Evolutionary conservation across 2,329 filamentous ascomycete species (phyloP).

Genomic region (Amphichorda felina): DNA sequence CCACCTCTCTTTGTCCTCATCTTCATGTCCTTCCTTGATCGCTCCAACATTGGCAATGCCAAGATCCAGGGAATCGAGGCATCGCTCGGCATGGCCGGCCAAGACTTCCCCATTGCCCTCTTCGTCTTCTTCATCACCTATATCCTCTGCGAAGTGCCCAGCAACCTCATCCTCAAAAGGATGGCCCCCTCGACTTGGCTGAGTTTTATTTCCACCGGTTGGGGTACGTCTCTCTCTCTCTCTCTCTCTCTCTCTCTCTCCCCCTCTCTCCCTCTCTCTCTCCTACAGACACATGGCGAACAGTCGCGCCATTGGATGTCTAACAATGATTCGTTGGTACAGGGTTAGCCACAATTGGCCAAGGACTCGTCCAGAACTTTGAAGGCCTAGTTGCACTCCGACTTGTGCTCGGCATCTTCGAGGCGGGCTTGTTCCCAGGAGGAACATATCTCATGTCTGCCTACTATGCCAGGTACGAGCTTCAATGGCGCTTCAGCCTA

Average conservation of each 20-base stretch:
- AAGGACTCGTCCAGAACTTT: conserved; percentile 30
- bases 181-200: conserved; percentile 41
- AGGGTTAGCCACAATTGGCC: not conserved
- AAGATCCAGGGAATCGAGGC: conserved; percentile 24
- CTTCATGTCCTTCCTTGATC: conserved; percentile 32
- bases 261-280: too few species aligned
- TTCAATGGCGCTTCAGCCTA: conserved; percentile 1
- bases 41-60: conserved; percentile 35
- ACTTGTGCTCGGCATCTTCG: conserved; percentile 27
- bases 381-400: conserved; percentile 30
- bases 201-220: conserved; percentile 39
- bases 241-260: too few species aligned
- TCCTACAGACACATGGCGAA: too few species aligned
- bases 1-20: conserved; percentile 4
- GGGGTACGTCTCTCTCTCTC: conserved; percentile 27
- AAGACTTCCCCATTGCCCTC: conserved; percentile 55
- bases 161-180: conserved; percentile 41
- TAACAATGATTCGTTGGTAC: too few species aligned
- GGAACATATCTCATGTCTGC: conserved; percentile 1
- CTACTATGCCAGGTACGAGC: conserved; percentile 1
- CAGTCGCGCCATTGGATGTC: too few species aligned
- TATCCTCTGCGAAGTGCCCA: conserved; percentile 42
- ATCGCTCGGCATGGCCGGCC: conserved; percentile 41
- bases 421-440: conserved; percentile 25
- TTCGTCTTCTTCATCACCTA: conserved; percentile 49